Evolutionary conservation across 306 rosid species (phyloP).

Genomic region (Vicia villosa): DNA sequence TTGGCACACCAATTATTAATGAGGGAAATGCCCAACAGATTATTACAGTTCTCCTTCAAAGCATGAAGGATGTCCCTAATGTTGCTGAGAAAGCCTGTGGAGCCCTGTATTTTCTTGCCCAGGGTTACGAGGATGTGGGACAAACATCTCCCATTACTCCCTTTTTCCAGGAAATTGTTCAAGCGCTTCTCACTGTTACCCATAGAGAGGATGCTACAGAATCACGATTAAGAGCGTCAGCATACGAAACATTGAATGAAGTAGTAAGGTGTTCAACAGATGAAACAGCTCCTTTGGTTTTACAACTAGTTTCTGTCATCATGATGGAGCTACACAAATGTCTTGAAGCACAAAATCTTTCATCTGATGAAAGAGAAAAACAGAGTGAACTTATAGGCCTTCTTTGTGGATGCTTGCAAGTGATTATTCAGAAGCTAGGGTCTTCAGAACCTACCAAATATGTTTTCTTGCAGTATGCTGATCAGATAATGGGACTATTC

Average conservation of each 20-base stretch:
- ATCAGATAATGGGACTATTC: slow-evolving; percentile 83
- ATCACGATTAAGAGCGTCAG: slow-evolving; percentile 78
- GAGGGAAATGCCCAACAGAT: slow-evolving; percentile 81
- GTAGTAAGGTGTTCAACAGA: slow-evolving; percentile 86
- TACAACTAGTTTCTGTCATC: slow-evolving; percentile 71
- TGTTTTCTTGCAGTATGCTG: slow-evolving; percentile 72
- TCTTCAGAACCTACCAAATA: slow-evolving; percentile 73
- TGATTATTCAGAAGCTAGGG: slow-evolving; percentile 84
- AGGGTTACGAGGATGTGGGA: slow-evolving; percentile 82
- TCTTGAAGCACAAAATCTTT: slow-evolving; percentile 75
- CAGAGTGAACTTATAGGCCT: slow-evolving; percentile 79
- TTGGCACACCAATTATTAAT: slow-evolving; percentile 74
- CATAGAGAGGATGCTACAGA: slow-evolving; percentile 87
- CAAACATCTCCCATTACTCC: slow-evolving; percentile 73
- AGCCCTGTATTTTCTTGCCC: slow-evolving; percentile 87
- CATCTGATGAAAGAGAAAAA: slow-evolving; percentile 84
- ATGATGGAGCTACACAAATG: slow-evolving; percentile 83
- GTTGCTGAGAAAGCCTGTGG: slow-evolving; percentile 97
- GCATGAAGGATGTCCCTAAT: slow-evolving; percentile 93
- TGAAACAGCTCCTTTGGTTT: slow-evolving; percentile 76
- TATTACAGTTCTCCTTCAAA: slow-evolving; percentile 82
- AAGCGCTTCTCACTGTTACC: slow-evolving; percentile 74
- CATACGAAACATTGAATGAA: slow-evolving; percentile 86
- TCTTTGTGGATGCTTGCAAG: slow-evolving; percentile 93
- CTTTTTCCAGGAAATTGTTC: slow-evolving; percentile 78